Conservation (phyloP, 768 basidiomycete species). For the Clitopilus passeckerianus region DNA sequence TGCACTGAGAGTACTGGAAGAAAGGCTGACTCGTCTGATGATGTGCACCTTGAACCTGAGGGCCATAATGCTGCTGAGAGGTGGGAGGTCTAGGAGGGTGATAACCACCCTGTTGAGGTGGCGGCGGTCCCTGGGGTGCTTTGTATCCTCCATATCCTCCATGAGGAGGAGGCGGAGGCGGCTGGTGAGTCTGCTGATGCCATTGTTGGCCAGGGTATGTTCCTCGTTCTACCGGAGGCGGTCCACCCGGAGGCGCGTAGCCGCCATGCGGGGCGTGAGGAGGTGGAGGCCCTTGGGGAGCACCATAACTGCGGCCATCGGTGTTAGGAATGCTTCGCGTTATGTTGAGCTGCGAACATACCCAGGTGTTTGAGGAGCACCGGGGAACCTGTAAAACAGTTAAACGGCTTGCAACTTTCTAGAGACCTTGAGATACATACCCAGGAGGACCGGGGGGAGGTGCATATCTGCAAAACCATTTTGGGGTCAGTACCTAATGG, state of each 20-base stretch:
- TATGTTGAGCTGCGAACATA: neutral
- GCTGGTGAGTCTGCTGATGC: slow-evolving; percentile 22
- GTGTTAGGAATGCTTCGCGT: neutral
- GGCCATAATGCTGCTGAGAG: slow-evolving; percentile 58
- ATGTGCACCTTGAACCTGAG: slow-evolving; percentile 43
- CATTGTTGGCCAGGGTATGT: slow-evolving; percentile 37
- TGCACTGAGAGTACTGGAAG: slow-evolving; percentile 90
- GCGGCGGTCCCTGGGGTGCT: slow-evolving; percentile 6
- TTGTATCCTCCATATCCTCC: slow-evolving; percentile 11
- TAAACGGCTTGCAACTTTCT: neutral
- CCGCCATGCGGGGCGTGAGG: neutral
- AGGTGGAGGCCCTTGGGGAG: neutral
- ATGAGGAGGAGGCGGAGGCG: slow-evolving; percentile 15
- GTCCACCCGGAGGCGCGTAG: neutral
- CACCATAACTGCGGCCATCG: neutral
- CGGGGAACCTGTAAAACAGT: neutral
- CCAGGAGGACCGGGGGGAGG: slow-evolving; percentile 13
- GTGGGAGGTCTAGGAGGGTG: slow-evolving; percentile 52
- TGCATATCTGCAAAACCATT: slow-evolving; percentile 5
- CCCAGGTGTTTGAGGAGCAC: neutral
- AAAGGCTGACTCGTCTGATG: slow-evolving; percentile 49
- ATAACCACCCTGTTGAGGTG: slow-evolving; percentile 16
- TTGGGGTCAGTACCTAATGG: neutral
- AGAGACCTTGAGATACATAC: slow-evolving; percentile 2
- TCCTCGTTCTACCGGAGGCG: slow-evolving; percentile 5